Base-by-base conservation (phyloP, 208 protist species). In the Phytomonas serpens region DNA sequence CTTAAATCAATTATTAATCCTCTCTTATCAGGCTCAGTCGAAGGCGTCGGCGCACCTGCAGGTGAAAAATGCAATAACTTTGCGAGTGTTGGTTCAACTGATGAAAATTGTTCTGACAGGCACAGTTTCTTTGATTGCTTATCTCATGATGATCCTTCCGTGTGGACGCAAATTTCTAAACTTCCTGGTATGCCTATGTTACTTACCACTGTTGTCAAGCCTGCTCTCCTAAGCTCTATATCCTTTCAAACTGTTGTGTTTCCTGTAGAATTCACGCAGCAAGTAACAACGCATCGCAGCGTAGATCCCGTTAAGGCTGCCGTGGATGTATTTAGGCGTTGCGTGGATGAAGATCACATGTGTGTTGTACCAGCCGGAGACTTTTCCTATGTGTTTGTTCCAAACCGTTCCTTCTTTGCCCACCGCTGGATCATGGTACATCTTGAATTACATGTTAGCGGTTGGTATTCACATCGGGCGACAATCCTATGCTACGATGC, bases 321-420 rank as follows among this genome's bases (percentile, higher is more conserved):
- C 33, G 62, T 67, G 42, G 75, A 90, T 61, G 84, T 94, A 0
- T 92, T 96, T 65, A 79, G 72, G 31, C 85, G 79, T 19, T 92
- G 85, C 31, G 73, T 90, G 3, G 81, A 87, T 7, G 84, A 96
- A 68, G 91, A 96, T 73, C 69, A 78, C 68, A 88, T 94, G 61
- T 92, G 88, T 73, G 78, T 96, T 65, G 65, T 93, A 3, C 79
- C 78, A 16, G 69, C 74, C 23, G 69, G 51, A 33, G 32, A 80
- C 23, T 76, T 80, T 31, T 77, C 74, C 32, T 88, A 85, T 67
- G 64, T 84, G 7, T 85, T 90, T 64, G 66, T 96, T 31, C 84
- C 84, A 0, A 88, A 86, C 42, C 70, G 67, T 4, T 63, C 67
- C 19, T 76, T 76, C 68, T 85, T 91, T 67, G 81, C 65, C 3